phyloP scores from a whole-genome alignment of 768 basidiomycete genomes.

The Artomyces pyxidatus region DNA sequence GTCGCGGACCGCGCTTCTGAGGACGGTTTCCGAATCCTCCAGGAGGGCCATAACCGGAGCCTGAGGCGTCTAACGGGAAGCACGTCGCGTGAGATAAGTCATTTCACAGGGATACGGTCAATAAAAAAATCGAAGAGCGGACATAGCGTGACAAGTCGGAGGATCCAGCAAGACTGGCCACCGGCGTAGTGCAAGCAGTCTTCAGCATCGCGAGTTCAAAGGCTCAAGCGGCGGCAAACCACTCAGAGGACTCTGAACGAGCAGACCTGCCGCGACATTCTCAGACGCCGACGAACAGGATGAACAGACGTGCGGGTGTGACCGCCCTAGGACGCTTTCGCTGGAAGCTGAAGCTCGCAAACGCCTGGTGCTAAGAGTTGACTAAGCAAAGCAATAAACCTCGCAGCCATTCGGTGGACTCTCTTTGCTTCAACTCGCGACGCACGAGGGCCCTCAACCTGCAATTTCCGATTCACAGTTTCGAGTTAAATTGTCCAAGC shows the following conservation, averaged over 20 bases:
- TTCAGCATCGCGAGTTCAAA: not conserved
- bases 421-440: slow-evolving; percentile 9
- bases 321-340: not conserved
- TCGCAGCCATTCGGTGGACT: not conserved
- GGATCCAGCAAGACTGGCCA: not conserved
- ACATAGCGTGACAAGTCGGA: slow-evolving; percentile 4
- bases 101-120: slow-evolving; percentile 8
- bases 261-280: not conserved
- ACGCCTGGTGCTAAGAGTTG: not conserved
- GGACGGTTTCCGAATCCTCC: slow-evolving; percentile 29
- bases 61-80: slow-evolving; percentile 54
- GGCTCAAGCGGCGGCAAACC: not conserved
- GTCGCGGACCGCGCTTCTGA: slow-evolving; percentile 45
- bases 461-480: slow-evolving; percentile 10
- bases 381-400: not conserved
- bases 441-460: slow-evolving; percentile 4
- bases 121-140: slow-evolving; percentile 9
- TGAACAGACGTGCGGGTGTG: not conserved
- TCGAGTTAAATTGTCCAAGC: slow-evolving; percentile 40
- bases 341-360: slow-evolving; percentile 4
- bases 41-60: slow-evolving; percentile 45
- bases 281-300: not conserved
- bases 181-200: not conserved
- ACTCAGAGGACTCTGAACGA: not conserved
- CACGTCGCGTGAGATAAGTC: slow-evolving; percentile 16